A percentile compares a stretch with the other conserved stretches of the same genome.
phyloP scores from a whole-genome alignment of 352 stramenopile genomes.

The Thalassiosira exigua region DNA sequence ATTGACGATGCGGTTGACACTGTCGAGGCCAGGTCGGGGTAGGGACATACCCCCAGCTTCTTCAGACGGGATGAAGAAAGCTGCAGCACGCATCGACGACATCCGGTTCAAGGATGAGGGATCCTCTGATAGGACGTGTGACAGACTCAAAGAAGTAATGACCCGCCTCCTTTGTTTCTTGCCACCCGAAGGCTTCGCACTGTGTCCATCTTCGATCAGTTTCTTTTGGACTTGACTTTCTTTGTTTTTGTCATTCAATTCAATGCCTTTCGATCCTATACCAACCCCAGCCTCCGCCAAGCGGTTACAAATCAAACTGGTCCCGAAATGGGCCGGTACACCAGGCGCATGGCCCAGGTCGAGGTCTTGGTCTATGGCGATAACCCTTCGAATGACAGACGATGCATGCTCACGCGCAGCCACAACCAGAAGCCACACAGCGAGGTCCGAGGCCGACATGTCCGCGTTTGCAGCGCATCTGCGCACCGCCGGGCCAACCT shows the following conservation, averaged over 20 bases:
- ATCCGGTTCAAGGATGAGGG: slow-evolving; percentile 22
- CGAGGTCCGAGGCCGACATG: slow-evolving; percentile 70
- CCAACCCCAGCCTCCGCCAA: background rate
- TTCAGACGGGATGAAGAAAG: background rate
- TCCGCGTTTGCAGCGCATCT: slow-evolving; percentile 36
- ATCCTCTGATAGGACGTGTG: slow-evolving; percentile 24
- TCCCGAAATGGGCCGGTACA: slow-evolving; percentile 21
- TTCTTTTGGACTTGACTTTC: no score
- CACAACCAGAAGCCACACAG: slow-evolving; percentile 72
- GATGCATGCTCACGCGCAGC: slow-evolving; percentile 64
- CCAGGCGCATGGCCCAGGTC: slow-evolving; percentile 29
- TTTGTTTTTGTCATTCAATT: no score
- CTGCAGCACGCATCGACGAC: slow-evolving; percentile 16
- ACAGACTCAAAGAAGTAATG: slow-evolving; percentile 33
- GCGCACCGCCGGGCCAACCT: slow-evolving; percentile 66
- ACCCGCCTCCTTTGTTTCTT: slow-evolving; percentile 14
- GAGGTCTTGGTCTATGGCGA: slow-evolving; percentile 47
- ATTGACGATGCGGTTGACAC: slow-evolving; percentile 33
- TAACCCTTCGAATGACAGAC: slow-evolving; percentile 56
- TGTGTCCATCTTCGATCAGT: background rate
- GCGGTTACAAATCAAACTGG: slow-evolving; percentile 8
- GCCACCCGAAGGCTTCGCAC: no score
- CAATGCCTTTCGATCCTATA: no score
- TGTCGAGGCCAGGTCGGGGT: slow-evolving; percentile 10
- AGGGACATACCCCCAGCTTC: background rate